A percentile compares a stretch with the other conserved stretches of the same genome.
Conservation (phyloP, 2,329 filamentous ascomycete species). For the Alternaria gansuensis region DNA sequence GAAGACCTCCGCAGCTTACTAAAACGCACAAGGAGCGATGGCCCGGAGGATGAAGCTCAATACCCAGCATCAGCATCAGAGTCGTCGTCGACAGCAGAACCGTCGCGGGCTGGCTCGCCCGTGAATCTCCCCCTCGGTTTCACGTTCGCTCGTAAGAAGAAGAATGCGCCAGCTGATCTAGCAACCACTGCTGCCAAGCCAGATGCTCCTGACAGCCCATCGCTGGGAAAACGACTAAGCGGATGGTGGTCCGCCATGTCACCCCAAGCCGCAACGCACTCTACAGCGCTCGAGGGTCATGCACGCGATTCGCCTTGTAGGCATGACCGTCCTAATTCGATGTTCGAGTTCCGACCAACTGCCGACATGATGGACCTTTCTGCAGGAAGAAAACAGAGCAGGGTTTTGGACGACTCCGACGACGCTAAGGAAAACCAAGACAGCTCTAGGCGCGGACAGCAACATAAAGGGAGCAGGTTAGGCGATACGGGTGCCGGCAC, state of each 20-base stretch:
- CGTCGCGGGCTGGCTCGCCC: conserved; percentile 41
- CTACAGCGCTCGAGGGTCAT: conserved; percentile 17
- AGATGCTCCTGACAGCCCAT: conserved; percentile 40
- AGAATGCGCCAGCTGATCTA: conserved; percentile 23
- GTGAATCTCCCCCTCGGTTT: conserved; percentile 42
- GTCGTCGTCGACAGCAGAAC: conserved; percentile 40
- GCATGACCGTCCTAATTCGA: conserved; percentile 45
- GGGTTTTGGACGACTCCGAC: conserved; percentile 58
- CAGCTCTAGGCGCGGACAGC: conserved; percentile 12
- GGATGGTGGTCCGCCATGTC: conserved; percentile 52
- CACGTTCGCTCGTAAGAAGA: conserved; percentile 37
- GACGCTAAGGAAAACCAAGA: conserved; percentile 19
- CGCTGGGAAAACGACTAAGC: conserved; percentile 41
- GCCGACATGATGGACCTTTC: conserved; percentile 34
- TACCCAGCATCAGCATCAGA: conserved; percentile 43
- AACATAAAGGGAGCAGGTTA: conserved; percentile 18
- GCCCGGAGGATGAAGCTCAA: conserved; percentile 15
- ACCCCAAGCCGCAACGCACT: conserved; percentile 25
- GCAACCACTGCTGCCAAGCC: conserved; percentile 8
- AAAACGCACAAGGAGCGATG: conserved; percentile 38
- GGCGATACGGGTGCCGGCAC: conserved; percentile 22
- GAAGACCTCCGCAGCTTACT: conserved; percentile 58
- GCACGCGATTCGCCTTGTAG: conserved; percentile 25
- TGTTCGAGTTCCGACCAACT: conserved; percentile 50
- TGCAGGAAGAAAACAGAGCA: conserved; percentile 38